Conservation (phyloP, 768 basidiomycete genomes). For the Tulasnella sp. region DNA sequence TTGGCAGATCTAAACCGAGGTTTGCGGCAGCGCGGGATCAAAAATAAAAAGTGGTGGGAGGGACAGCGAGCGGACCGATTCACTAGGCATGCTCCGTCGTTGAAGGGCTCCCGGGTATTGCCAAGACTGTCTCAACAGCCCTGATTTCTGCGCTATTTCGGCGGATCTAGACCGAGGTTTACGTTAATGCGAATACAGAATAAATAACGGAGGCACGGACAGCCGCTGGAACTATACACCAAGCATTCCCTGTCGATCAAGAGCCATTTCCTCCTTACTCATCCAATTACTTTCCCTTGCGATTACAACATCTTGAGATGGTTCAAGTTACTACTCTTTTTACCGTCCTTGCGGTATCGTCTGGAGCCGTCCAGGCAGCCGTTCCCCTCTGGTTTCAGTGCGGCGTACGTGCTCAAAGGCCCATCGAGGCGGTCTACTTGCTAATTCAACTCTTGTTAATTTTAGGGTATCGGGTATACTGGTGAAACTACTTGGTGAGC, state of each 20-base stretch:
- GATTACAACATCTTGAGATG: neutral
- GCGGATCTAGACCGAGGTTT: neutral
- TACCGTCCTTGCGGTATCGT: neutral
- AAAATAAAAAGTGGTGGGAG: neutral
- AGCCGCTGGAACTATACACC: neutral
- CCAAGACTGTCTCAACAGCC: neutral
- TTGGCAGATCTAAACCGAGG: neutral
- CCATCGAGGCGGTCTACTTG: too few relatives aligned
- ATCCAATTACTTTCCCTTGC: neutral
- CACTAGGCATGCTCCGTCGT: neutral
- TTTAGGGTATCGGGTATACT: neutral
- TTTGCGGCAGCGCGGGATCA: neutral
- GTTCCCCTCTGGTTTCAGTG: neutral
- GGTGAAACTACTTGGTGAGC: neutral
- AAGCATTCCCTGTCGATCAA: neutral
- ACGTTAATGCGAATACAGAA: neutral
- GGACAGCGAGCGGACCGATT: neutral
- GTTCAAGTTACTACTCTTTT: neutral
- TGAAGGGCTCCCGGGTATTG: neutral
- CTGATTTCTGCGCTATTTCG: neutral
- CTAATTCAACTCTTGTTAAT: neutral
- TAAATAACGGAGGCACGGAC: neutral
- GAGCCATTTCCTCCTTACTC: neutral
- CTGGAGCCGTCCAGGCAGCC: neutral
- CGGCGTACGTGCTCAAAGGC: neutral